Evolutionary conservation across 192 early-diverging fungal genomes (phyloP).

Genomic region (Rhizophagus sp.): DNA sequence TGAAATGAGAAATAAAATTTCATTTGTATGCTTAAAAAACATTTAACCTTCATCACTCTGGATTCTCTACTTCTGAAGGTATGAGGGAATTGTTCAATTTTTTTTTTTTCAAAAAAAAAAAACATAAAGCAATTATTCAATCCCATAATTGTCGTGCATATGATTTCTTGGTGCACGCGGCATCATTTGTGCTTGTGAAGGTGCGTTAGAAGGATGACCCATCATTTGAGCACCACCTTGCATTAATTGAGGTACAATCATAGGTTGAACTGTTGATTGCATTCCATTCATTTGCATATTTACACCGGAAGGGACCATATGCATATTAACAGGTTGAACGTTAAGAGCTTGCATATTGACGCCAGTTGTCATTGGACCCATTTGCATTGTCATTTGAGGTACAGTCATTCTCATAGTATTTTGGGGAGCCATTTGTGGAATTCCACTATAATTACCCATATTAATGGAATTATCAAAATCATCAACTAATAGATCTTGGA

Average conservation of each 20-base stretch:
- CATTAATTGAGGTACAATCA: conserved; percentile 8
- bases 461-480: conserved; percentile 21
- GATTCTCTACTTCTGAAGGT: too few relatives aligned
- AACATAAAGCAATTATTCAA: neutral
- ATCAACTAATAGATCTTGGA: conserved; percentile 48
- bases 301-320: neutral
- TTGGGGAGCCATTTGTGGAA: neutral
- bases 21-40: too few relatives aligned
- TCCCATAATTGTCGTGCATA: conserved; percentile 24
- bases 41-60: too few relatives aligned
- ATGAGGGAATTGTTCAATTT: too few relatives aligned
- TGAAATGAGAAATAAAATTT: too few relatives aligned
- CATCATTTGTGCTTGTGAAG: neutral
- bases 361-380: conserved; percentile 12
- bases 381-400: conserved; percentile 20
- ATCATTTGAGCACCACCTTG: conserved; percentile 5
- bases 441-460: neutral
- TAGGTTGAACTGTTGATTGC: conserved; percentile 12
- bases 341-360: conserved; percentile 15
- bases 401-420: neutral
- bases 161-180: conserved; percentile 14
- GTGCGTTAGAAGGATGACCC: conserved; percentile 7
- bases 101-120: too few relatives aligned
- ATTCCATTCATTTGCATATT: conserved; percentile 25
- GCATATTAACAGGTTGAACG: neutral